Evolutionary conservation across 495 filamentous ascomycete species (phyloP).

Genomic region (Podospora comata): DNA sequence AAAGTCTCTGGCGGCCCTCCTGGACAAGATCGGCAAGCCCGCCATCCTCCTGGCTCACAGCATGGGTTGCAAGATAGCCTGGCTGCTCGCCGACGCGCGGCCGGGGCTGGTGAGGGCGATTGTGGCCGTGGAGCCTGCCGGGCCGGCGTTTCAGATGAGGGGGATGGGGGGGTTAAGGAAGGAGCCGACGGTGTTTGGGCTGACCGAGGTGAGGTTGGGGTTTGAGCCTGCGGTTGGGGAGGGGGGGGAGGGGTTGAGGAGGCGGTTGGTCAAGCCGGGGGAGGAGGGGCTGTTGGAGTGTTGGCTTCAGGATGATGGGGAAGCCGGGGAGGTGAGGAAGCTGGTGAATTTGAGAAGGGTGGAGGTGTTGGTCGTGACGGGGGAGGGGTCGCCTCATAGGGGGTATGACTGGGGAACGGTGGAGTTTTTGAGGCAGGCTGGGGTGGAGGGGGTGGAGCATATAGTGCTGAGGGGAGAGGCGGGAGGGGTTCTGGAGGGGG

Average conservation of each 20-base stretch:
- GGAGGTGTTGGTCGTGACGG: conserved; percentile 48
- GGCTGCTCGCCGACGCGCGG: conserved; percentile 47
- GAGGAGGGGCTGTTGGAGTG: conserved; percentile 9
- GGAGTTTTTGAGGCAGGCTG: conserved; percentile 53
- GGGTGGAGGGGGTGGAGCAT: conserved; percentile 31
- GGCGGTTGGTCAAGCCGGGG: conserved; percentile 2
- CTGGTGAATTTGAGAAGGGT: conserved; percentile 29
- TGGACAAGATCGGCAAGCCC: conserved; percentile 48
- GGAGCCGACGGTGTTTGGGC: conserved; percentile 37
- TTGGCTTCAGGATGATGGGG: conserved; percentile 18
- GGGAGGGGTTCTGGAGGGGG: background rate
- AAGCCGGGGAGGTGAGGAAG: conserved; percentile 22
- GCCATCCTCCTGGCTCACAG: conserved; percentile 51
- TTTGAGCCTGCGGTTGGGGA: conserved; percentile 44
- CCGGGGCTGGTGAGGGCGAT: conserved; percentile 48
- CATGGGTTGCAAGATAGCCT: conserved; percentile 47
- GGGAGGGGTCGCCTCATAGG: conserved; percentile 53
- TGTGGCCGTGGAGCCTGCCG: conserved; percentile 51
- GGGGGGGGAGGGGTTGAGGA: background rate
- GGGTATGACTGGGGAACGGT: conserved; percentile 57
- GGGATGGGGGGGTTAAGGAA: conserved; percentile 26
- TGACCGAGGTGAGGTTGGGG: conserved; percentile 47
- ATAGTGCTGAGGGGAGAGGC: background rate
- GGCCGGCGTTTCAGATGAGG: conserved; percentile 48
- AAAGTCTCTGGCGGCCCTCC: conserved; percentile 44